These are phyloP conservation scores for Kodamaea sp. DNA, from an alignment of 1,139 yeast species.

Conservation along the genomic window DNA sequence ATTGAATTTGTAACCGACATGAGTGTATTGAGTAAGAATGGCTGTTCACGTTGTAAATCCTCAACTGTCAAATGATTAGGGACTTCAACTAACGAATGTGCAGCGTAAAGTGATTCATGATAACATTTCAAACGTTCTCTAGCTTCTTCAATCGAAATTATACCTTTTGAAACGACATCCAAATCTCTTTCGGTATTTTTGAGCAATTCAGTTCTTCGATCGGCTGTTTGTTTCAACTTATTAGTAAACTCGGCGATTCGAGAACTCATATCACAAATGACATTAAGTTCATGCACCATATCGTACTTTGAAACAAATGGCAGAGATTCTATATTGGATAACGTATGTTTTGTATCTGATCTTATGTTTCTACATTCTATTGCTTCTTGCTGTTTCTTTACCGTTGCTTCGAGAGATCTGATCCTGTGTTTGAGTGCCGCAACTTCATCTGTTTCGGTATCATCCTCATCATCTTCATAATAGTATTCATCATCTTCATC, in stretches of 20 bases:
- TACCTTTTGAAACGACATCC: conserved; percentile 49
- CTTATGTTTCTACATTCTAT: conserved; percentile 11
- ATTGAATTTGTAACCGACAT: conserved; percentile 59
- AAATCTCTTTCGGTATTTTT: conserved; percentile 14
- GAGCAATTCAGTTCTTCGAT: conserved; percentile 34
- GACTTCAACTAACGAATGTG: conserved; percentile 55
- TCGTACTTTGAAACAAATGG: conserved; percentile 31
- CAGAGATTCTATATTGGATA: conserved; percentile 21
- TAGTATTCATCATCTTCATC: too few relatives aligned
- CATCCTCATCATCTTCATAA: too few relatives aligned
- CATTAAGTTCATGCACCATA: conserved; percentile 35
- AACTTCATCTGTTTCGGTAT: conserved; percentile 11
- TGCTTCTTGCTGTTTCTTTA: conserved; percentile 12
- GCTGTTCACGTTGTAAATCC: conserved; percentile 48
- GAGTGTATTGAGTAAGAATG: conserved; percentile 60
- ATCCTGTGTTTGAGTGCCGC: conserved; percentile 20
- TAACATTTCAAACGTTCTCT: conserved; percentile 42
- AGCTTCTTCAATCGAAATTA: conserved; percentile 51
- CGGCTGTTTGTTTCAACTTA: conserved; percentile 32
- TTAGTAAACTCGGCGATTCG: conserved; percentile 38
- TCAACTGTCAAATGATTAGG: conserved; percentile 43
- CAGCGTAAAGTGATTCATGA: conserved; percentile 32
- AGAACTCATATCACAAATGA: conserved; percentile 28
- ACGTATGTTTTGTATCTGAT: conserved; percentile 4
- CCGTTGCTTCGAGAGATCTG: conserved; percentile 19